Evolutionary conservation across 192 early-diverging fungal species (phyloP), one percentile per base, ranked within the genome.

Genomic region (Coemansia sp.): DNA sequence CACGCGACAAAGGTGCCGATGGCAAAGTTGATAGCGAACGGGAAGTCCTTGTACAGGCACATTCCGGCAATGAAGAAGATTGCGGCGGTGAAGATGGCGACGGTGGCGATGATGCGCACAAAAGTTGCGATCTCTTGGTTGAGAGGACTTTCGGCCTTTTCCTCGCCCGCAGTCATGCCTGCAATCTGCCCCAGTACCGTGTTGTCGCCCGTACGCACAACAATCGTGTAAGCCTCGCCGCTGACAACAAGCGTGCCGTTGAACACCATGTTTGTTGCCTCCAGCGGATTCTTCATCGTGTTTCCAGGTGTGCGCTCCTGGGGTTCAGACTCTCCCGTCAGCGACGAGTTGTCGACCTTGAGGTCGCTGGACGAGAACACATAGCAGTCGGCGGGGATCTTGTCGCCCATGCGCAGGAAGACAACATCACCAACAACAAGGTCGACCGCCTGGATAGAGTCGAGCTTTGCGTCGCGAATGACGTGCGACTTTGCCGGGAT

Each of bases 171-270:
- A 16, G 95, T 94, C 72, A 97, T 71, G 45, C 87, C 87, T 15
- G 96, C 96, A 72, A 98, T 97, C 76, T 97, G 96, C 36, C 96
- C 96, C 72, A 98, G 86, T 38, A 98, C 95, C 9, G 96, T 98
- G 72, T 85, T 75, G 82, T 97, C 95, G 63, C 96, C 96, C 18
- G 92, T 94, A 52, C 94, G 87, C 63, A 98, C 89, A 39, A 98
- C 96, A 52, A 98, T 85, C 23, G 95, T 95, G 70, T 94, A 97
- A 0, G 87, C 92, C 67, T 96, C 94, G 65, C 96, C 94, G 56
- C 86, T 81, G 63, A 92, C 89, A 14, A 85, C 89, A 20, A 98
- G 81, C 14, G 96, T 93, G 61, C 94, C 90, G 80, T 94, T 96
- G 75, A 96, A 98, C 4, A 86, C 88, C 45, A 98, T 71, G 70